Conservation (phyloP, 768 basidiomycete genomes). For the Leccinum disarticulatum region DNA sequence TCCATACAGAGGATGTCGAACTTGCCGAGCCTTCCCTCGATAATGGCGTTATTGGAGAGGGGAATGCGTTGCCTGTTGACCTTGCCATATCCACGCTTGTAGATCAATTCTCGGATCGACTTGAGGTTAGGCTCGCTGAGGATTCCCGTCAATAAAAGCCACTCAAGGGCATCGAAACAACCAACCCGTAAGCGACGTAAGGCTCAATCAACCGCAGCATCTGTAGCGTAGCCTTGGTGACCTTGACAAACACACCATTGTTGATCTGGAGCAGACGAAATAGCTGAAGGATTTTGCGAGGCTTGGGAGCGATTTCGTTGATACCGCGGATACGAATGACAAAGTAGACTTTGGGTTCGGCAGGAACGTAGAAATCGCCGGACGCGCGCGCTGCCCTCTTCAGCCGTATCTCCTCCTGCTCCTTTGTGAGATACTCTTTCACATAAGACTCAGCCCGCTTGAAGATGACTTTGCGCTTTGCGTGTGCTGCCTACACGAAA, state of each 20-base stretch:
- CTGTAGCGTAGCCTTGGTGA: slow-evolving; percentile 92
- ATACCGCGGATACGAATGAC: slow-evolving; percentile 99
- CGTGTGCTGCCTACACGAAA: slow-evolving; percentile 66
- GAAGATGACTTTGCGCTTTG: slow-evolving; percentile 97
- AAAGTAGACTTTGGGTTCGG: slow-evolving; percentile 96
- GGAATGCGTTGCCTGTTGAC: slow-evolving; percentile 97
- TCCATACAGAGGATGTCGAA: slow-evolving; percentile 96
- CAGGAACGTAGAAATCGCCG: slow-evolving; percentile 97
- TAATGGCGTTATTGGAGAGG: slow-evolving; percentile 88
- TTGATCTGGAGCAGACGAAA: slow-evolving; percentile 99
- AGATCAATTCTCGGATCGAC: slow-evolving; percentile 93
- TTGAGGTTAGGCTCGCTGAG: slow-evolving; percentile 92
- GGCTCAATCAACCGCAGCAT: slow-evolving; percentile 98
- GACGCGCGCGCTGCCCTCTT: slow-evolving; percentile 89
- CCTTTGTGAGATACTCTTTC: slow-evolving; percentile 90
- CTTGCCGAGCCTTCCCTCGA: slow-evolving; percentile 88
- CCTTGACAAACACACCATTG: slow-evolving; percentile 98
- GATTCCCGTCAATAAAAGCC: slow-evolving; percentile 3
- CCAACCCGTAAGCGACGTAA: slow-evolving; percentile 94
- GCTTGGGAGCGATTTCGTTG: slow-evolving; percentile 99
- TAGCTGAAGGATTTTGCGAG: slow-evolving; percentile 97
- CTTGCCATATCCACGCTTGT: slow-evolving; percentile 99
- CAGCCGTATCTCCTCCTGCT: slow-evolving; percentile 95
- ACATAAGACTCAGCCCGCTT: slow-evolving; percentile 98
- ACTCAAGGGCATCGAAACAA: slow-evolving; percentile 7